These are phyloP conservation scores for Clonostachys rosea DNA, from an alignment of 2,329 filamentous ascomycete genomes.

Conservation along the genomic window DNA sequence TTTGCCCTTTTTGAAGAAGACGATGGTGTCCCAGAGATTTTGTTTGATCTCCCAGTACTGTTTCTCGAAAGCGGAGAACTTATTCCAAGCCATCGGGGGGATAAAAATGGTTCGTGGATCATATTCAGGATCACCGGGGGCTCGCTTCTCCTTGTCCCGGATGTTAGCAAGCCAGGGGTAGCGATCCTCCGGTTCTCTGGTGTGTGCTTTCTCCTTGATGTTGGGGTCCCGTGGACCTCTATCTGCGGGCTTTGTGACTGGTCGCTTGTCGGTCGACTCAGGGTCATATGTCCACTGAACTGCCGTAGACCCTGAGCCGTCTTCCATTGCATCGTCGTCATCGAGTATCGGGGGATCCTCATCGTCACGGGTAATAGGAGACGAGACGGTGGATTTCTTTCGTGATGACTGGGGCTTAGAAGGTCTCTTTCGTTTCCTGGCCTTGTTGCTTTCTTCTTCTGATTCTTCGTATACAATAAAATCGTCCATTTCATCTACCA, in stretches of 20 bases:
- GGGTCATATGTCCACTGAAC: conserved; percentile 73
- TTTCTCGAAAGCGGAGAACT: conserved; percentile 92
- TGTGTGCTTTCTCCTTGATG: conserved; percentile 65
- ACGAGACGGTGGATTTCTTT: conserved; percentile 57
- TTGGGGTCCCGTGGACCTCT: conserved; percentile 22
- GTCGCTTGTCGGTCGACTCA: conserved; percentile 29
- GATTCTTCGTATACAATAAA: conserved; percentile 88
- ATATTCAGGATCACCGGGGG: conserved; percentile 77
- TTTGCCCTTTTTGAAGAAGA: conserved; percentile 99
- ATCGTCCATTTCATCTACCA: conserved; percentile 68
- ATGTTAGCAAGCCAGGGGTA: conserved; percentile 89
- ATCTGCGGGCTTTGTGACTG: conserved; percentile 24
- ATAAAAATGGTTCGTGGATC: conserved; percentile 90
- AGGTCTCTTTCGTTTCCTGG: conserved; percentile 74
- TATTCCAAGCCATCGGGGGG: conserved; percentile 71
- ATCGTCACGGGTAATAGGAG: conserved; percentile 14
- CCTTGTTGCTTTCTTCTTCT: conserved; percentile 53
- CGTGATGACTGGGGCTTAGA: conserved; percentile 45
- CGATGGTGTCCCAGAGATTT: conserved; percentile 94
- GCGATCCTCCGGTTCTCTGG: conserved; percentile 76
- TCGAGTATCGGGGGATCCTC: conserved; percentile 35
- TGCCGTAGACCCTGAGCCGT: conserved; percentile 60
- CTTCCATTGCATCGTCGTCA: conserved; percentile 50
- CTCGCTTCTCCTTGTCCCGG: conserved; percentile 77
- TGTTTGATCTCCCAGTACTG: conserved; percentile 99